Evolutionary conservation across 257 asterid species (phyloP), one percentile per base, ranked within the genome.

Genomic region (Phtheirospermum japonicum): DNA sequence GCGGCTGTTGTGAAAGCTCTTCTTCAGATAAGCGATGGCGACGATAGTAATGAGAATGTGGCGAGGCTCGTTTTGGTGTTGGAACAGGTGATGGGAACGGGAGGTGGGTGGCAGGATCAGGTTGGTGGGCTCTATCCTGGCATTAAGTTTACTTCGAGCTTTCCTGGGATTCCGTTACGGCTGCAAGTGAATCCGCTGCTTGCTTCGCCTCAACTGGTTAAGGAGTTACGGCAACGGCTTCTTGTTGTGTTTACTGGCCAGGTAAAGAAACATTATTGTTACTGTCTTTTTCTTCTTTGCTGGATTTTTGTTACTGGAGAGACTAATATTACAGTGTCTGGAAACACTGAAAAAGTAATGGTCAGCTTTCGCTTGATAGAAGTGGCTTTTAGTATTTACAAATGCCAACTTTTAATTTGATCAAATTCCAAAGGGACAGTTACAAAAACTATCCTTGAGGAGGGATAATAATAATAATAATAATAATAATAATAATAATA

Each of bases 21-120:
- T 76, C 91, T 87, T 42, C 89, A 72, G 71, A 76, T 92, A 71
- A 89, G 75, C 13, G 66, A 73, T 28, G 94, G 87, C 52, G 97
- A 89, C 63, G 89, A 85, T 61, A 82, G 96, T 68, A 76, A 85
- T 39, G 96, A 80, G 77, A 89, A 85, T 71, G 87, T 93, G n/a
- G 72, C 99, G 23, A 77, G 94, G 61, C 96, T 93, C 40, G 97
- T 89, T 14, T 69, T 93, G 64, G 91, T 89, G 48, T 73, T 84
- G 74, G 99, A 93, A 72, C 99, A 93, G 80, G 85, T 87, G 26
- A 87, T 89, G 96, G 96, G 96, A 59, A 93, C 99, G 4, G 99
- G 97, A 52, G 99, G 99, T 65, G 96, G 97, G 30, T 93, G 99
- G 94, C 99, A 89, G 76, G 99, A 92, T 79, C 97, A 92, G 67